Percentiles rank a stretch among this genome's conserved stretches.
These are phyloP conservation scores for Ulvella scutata DNA, from an alignment of 139 green algal genomes.

Conservation along the genomic window DNA sequence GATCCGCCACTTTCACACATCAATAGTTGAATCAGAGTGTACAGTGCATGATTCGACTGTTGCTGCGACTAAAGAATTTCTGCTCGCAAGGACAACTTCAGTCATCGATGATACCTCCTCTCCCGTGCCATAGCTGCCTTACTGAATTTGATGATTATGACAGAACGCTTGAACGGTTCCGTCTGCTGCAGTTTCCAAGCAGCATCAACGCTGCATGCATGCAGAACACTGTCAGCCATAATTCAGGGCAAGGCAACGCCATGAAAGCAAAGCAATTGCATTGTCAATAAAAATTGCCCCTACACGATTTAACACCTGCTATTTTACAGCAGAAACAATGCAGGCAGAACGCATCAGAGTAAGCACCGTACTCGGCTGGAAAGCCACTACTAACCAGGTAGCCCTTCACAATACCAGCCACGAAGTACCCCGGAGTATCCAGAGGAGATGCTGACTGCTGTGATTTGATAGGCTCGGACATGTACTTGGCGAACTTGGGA, in stretches of 20 bases:
- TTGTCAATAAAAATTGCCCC: no score
- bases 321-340: no score
- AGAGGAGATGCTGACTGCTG: background rate
- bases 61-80: no score
- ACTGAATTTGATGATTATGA: background rate
- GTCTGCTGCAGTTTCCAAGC: background rate
- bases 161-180: background rate
- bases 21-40: no score
- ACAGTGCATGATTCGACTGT: no score
- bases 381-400: background rate
- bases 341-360: no score
- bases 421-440: background rate
- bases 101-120: background rate
- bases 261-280: no score
- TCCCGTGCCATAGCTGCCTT: background rate
- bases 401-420: background rate
- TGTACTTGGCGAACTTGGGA: constrained; percentile 1
- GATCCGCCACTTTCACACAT: no score
- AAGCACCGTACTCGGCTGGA: background rate
- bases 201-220: background rate
- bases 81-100: no score
- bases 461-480: background rate
- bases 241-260: no score
- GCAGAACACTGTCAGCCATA: no score
- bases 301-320: no score